Evolutionary conservation across 2,329 filamentous ascomycete genomes (phyloP), one percentile per base, ranked within the genome.

Genomic region (Phialophora verrucosa): DNA sequence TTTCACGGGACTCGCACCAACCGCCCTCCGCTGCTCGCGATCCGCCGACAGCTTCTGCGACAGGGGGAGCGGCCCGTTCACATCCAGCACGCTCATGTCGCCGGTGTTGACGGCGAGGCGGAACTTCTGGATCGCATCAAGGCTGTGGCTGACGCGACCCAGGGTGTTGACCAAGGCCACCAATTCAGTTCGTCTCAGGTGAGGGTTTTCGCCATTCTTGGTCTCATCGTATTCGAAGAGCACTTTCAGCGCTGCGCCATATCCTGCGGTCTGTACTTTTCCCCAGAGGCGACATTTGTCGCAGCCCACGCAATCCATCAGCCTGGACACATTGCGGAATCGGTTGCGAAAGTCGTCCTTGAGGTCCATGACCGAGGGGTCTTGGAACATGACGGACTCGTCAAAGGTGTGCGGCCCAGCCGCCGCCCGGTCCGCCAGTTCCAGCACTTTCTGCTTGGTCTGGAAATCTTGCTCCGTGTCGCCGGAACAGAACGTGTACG

Each of bases 261-360:
- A 98, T 2, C 95, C 95, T 12, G 91, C 91, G 0, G 93, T 96
- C 80, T 99, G 95, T 44, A 99, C 81, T 80, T 99, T 99, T 57
- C 95, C 95, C 95, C 95, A 99, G 2, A 99, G 88, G 8, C 95
- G 89, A 80, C 95, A 99, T 82, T 99, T 99, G 81, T 99, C 95
- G 78, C 95, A 99, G 53, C 95, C 95, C 23, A 98, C 94, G 73
- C 95, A 99, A 78, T 99, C 95, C 95, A 99, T 99, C 70, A 98
- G 85, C 49, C 95, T 89, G 77, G 91, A 96, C 68, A 99, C 91
- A 76, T 99, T 99, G 76, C 95, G 89, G 85, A 99, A 99, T 17
- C 95, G 91, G 78, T 96, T 95, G 73, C 92, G 90, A 84, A 99
- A 99, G 76, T 99, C 95, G 76, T 98, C 94, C 78, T 98, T 99